Base-by-base conservation (phyloP, 768 basidiomycete species). In the Lactarius tabidus region DNA sequence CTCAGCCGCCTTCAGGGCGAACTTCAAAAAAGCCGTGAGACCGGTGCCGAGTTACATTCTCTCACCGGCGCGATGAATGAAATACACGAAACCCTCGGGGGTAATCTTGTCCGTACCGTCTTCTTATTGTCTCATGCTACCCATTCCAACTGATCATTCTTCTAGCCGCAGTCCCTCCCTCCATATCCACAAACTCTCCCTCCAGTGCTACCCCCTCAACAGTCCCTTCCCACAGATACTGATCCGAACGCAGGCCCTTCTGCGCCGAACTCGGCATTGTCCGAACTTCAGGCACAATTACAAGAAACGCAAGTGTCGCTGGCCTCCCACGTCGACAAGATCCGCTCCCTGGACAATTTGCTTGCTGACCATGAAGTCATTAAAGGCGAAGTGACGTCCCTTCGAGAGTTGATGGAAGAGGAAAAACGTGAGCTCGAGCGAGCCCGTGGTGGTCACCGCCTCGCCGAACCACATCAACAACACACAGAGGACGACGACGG, bases 1-100 rank as follows among this genome's bases (percentile, higher is more conserved):
- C 78, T 98, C 53, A 90, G 82, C 62, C 85, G 92, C 39, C 79
- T 98, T 2, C 95, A 98, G 74, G 87, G 88, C 68, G 95, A 98
- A 74, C 85, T 98, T n/a, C 89, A 91, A 77, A 97, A 96, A 78
- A 94, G 92, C 71, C 85, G 93, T 20, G 96, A 98, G 73, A 97
- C 95, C 0, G 92, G 93, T 17, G 81, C 87, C 0, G 95, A 98
- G 72, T 79, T 99, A 4, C 85, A 87, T 67, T 84, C 84, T 0
- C 77, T 98, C 36, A 88, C 84, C 18, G 83, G 83, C 15, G 82
- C 90, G 5, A 92, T 99, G 85, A 84, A 80, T 48, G 94, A 97
- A n/a, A 91, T 98, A 52, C 89, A 93, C 65, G 93, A 97, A 70
- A 94, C 91, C 0, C 79, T 99, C 6, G 90, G 90, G 38, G 96